Evolutionary conservation across 805 yeast genomes (phyloP), one percentile per base, ranked within the genome.

Genomic region (Alloascoidea africana): DNA sequence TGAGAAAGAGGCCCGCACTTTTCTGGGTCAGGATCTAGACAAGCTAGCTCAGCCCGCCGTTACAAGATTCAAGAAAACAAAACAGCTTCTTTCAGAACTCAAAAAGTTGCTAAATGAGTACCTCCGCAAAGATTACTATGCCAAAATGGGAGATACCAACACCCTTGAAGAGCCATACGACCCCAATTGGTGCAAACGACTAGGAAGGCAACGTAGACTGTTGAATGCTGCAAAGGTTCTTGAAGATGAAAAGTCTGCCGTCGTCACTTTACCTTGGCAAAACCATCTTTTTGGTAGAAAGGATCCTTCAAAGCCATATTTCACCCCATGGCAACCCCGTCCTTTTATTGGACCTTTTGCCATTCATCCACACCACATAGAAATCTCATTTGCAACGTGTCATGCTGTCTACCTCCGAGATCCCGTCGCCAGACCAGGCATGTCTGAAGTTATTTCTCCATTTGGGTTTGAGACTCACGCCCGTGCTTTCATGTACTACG

Each of bases 321-420:
- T 89, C 65, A 85, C 97, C 2, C 98, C 98, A 38, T 91, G 96
- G 96, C 70, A 77, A 42, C 93, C 96, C 46, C 79, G 96, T 60
- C 91, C 85, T 34, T 91, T 89, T 60, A 60, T 91, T 44, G 87
- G 94, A 2, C 93, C 94, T 35, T 83, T 86, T 59, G 91, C 96
- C 8, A 71, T 91, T 42, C 68, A 84, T 50, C 98, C 98, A 18
- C 77, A 82, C 44, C 97, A 91, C 58, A 63, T 91, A 39, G 97
- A 91, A 61, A 63, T 91, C 34, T 82, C 94, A 16, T 89, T 83
- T 58, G 70, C 72, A 44, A 85, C 96, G 3, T 89, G 97, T 55
- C 96, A 87, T 56, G 96, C 96, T 3, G 81, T 91, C n/a, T 91
- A 89, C 58, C 61, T 91, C 56, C 79, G 96, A 60, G 94, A 91